phyloP scores from a whole-genome alignment of 164 flowering plant genomes.

The Tetracentron sinense region DNA sequence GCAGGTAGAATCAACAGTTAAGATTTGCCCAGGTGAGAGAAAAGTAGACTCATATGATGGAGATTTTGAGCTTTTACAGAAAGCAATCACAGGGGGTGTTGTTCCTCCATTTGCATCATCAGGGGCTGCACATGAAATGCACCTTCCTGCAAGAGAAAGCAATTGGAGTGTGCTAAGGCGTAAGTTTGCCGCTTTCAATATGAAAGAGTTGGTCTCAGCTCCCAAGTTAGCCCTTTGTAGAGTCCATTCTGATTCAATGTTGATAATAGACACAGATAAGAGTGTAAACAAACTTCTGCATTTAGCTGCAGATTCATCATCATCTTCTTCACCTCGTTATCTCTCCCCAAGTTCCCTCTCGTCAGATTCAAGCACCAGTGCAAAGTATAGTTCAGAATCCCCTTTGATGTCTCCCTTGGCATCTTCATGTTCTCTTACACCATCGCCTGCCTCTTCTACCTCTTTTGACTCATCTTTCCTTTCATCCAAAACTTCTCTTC shows the following conservation, averaged over 20 bases:
- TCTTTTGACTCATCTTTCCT: slow-evolving; percentile 35
- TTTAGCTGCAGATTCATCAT: slow-evolving; percentile 19
- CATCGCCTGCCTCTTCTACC: slow-evolving; percentile 30
- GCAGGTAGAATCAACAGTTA: no score
- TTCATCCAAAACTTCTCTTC: slow-evolving; percentile 24
- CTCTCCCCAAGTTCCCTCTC: slow-evolving; percentile 60
- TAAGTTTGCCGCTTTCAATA: slow-evolving; percentile 46
- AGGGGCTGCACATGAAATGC: slow-evolving; percentile 53
- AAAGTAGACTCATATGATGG: slow-evolving; percentile 46
- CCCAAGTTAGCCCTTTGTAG: slow-evolving; percentile 33
- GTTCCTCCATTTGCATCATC: slow-evolving; percentile 60
- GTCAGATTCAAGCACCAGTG: slow-evolving; percentile 43
- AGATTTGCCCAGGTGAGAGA: slow-evolving; percentile 39
- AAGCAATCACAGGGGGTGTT: slow-evolving; percentile 56
- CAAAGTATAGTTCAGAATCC: slow-evolving; percentile 38
- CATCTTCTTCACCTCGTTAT: slow-evolving; percentile 46
- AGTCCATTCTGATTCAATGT: slow-evolving; percentile 48
- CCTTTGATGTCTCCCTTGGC: slow-evolving; percentile 39
- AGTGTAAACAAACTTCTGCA: slow-evolving; percentile 12
- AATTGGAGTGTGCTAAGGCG: slow-evolving; percentile 62
- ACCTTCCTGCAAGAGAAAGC: slow-evolving; percentile 63
- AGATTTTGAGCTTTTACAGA: slow-evolving; percentile 60
- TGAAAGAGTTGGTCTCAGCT: slow-evolving; percentile 55
- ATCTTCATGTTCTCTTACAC: slow-evolving; percentile 19
- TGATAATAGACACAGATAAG: slow-evolving; percentile 22